Base-by-base conservation (phyloP, 169 alveolate species). In the Plasmodium inui region DNA sequence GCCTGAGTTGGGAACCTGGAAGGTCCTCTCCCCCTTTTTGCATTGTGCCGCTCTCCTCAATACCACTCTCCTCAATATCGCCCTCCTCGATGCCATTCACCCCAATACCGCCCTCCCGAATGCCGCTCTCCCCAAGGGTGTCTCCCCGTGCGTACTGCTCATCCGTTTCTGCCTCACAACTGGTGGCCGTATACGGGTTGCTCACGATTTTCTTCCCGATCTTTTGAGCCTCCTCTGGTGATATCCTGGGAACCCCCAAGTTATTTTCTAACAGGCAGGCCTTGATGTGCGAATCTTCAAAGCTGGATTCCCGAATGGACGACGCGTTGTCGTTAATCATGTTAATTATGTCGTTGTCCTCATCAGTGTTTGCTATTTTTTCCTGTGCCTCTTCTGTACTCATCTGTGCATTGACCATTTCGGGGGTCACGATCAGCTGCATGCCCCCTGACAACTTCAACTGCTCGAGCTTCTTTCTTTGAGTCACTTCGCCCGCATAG, bases 181-280 rank as follows among this genome's bases (percentile, higher is more conserved):
- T 72, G 30, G 57, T 84, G 9, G 84, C 67, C 32, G 93, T 72
- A 73, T 41, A 84, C 22, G 93, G 93, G 55, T 84, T 84, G 19
- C 84, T 46, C 4, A 72, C 37, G 37, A 19, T 72, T 10, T 84
- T 37, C 22, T 84, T 84, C 12, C 26, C 84, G 34, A 32, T 84
- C 28, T 72, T 46, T 37, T n/a, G 73, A 10, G 44, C 83, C 5
- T 72, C 28, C 22, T 41, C 55, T 19, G 34, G 34, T 5, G n/a
- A 30, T 73, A 73, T 9, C 39, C 79, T 26, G 19, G 8, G 26
- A 10, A 26, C n/a, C 12, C 32, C 74, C 17, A 67, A 6, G n/a
- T 72, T 84, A 22, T 74, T 84, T 9, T 84, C 83, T 32, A 17
- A 84, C 61, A 84, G 30, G 26, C 84, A 72, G 12, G 93, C 84